phyloP scores from a whole-genome alignment of 345 rosid species.

The Clarkia xantiana region DNA sequence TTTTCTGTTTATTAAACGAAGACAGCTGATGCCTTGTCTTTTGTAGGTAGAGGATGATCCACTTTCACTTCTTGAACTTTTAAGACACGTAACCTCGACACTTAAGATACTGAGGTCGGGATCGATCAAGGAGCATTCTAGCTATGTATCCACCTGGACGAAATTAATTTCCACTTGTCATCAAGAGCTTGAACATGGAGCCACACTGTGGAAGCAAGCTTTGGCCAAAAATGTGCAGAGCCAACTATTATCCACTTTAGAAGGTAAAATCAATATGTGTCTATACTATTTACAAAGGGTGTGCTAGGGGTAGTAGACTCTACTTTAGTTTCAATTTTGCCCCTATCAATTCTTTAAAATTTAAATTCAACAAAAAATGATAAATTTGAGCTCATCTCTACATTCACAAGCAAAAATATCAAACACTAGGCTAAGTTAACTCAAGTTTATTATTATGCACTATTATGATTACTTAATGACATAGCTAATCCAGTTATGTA shows the following conservation, averaged over 20 bases:
- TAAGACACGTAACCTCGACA: constrained; percentile 29
- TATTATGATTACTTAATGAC: not conserved
- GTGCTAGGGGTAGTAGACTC: no score
- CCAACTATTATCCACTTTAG: constrained; percentile 33
- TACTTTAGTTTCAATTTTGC: no score
- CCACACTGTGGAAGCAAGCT: constrained; percentile 58
- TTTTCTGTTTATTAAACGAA: not conserved
- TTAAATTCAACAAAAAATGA: no score
- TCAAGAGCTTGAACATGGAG: constrained; percentile 65
- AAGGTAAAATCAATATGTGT: constrained; percentile 25
- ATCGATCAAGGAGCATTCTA: constrained; percentile 36
- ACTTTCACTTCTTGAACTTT: constrained; percentile 39
- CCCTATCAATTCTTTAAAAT: no score
- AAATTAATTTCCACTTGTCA: constrained; percentile 44
- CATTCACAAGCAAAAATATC: no score
- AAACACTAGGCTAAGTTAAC: no score
- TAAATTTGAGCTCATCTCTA: no score
- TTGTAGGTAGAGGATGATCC: constrained; percentile 54
- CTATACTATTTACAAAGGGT: not conserved
- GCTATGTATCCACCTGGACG: constrained; percentile 52
- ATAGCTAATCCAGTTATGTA: not conserved
- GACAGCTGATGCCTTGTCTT: constrained; percentile 9
- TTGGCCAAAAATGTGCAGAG: constrained; percentile 27
- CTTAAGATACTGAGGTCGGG: constrained; percentile 46
- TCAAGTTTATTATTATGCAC: not conserved